phyloP scores from a whole-genome alignment of 495 filamentous ascomycete genomes.

The Lophiotrema nucula region DNA sequence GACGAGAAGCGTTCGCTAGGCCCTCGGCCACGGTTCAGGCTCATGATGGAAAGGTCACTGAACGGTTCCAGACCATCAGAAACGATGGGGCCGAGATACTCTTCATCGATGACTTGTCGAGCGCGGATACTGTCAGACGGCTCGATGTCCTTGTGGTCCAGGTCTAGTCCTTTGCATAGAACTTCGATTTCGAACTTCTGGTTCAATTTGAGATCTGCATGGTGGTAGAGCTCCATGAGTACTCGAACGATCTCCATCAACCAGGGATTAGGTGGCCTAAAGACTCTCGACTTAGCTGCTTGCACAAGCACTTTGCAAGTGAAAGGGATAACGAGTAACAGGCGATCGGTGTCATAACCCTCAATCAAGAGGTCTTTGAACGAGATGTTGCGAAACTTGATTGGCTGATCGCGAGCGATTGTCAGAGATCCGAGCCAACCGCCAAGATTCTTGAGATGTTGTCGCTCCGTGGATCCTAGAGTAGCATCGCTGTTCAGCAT shows the following conservation, averaged over 20 bases:
- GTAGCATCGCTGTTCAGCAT: constrained; percentile 85
- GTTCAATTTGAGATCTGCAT: constrained; percentile 89
- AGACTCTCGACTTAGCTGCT: constrained; percentile 79
- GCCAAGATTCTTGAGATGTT: constrained; percentile 86
- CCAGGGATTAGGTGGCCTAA: constrained; percentile 95
- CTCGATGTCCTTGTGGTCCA: constrained; percentile 83
- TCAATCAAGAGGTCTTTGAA: constrained; percentile 95
- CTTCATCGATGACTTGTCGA: constrained; percentile 59
- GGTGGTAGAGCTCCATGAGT: constrained; percentile 87
- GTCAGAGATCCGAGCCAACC: constrained; percentile 92
- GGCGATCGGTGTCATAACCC: constrained; percentile 82
- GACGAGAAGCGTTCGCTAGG: constrained; percentile 69
- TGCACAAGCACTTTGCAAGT: constrained; percentile 91
- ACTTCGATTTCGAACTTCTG: constrained; percentile 98
- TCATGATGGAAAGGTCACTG: constrained; percentile 71
- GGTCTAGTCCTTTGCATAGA: constrained; percentile 83
- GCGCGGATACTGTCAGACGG: constrained; percentile 78
- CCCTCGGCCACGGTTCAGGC: constrained; percentile 63
- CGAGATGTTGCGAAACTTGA: constrained; percentile 93
- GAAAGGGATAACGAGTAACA: constrained; percentile 91
- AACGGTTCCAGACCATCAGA: constrained; percentile 71
- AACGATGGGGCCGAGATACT: constrained; percentile 51
- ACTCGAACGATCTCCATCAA: constrained; percentile 88
- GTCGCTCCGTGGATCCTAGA: constrained; percentile 69
- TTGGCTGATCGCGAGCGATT: constrained; percentile 88